Percentiles rank a stretch among this genome's conserved stretches.
phyloP scores from a whole-genome alignment of 768 basidiomycete genomes.

The Rhizopogon vulgaris region DNA sequence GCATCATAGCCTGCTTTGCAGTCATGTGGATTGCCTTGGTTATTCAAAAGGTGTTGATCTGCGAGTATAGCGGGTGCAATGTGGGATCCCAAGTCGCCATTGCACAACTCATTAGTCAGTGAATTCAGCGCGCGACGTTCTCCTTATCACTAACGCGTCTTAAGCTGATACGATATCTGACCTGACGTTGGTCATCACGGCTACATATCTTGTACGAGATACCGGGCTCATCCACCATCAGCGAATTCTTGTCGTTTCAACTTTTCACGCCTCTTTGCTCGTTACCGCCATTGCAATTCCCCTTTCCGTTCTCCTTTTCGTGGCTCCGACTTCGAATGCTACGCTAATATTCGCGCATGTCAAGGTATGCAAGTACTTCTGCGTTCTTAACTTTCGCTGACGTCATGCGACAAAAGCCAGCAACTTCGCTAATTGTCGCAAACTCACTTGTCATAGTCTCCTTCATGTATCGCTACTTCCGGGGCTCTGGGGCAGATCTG shows the following conservation, averaged over 20 bases:
- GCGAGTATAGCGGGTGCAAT: conserved; percentile 3
- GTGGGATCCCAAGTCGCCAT: conserved; percentile 7
- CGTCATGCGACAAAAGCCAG: neutral
- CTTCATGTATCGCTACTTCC: neutral
- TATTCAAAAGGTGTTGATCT: conserved; percentile 13
- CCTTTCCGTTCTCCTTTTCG: conserved; percentile 17
- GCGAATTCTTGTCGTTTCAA: conserved; percentile 16
- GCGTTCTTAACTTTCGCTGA: neutral
- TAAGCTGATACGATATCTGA: conserved; percentile 20
- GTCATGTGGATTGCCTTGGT: conserved; percentile 10
- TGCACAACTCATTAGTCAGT: conserved; percentile 20
- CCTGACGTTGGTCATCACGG: conserved; percentile 10
- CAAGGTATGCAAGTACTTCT: conserved; percentile 12
- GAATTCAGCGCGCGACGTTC: neutral
- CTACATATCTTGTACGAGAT: conserved; percentile 12
- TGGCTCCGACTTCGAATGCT: neutral
- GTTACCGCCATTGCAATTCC: conserved; percentile 16
- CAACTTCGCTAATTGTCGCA: neutral
- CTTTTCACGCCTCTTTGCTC: conserved; percentile 17
- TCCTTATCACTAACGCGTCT: neutral
- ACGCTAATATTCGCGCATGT: conserved; percentile 15
- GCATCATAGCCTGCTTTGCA: conserved; percentile 13
- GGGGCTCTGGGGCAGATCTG: neutral
- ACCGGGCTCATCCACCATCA: conserved; percentile 9
- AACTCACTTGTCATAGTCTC: neutral